phyloP scores from a whole-genome alignment of 1,284 basidiomycete species.

The Puccinia polysora region DNA sequence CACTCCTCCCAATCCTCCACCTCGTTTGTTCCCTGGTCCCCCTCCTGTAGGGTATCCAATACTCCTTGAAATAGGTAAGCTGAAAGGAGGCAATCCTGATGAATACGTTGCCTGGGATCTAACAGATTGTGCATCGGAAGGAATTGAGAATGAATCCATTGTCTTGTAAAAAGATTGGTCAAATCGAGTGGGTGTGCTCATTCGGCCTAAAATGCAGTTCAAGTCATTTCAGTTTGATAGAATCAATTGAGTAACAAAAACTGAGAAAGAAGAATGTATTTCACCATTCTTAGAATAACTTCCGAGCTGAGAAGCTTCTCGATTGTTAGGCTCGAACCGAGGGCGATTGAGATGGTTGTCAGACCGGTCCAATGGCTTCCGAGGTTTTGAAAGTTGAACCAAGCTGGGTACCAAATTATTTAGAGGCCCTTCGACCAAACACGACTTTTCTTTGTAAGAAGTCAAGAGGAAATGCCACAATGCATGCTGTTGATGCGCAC shows the following conservation, averaged over 20 bases:
- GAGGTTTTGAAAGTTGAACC: constrained; percentile 97
- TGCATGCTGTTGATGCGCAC: constrained; percentile 66
- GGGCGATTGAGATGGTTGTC: constrained; percentile 40
- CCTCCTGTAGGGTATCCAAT: constrained; percentile 56
- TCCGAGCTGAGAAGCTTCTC: constrained; percentile 45
- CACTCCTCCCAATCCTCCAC: constrained; percentile 62
- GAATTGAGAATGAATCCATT: constrained; percentile 91
- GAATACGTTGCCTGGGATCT: constrained; percentile 90
- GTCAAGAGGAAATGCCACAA: constrained; percentile 97
- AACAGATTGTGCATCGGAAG: constrained; percentile 86
- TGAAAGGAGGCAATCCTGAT: constrained; percentile 79
- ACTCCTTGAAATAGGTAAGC: constrained; percentile 61
- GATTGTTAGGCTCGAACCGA: constrained; percentile 49
- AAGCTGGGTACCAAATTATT: constrained; percentile 94
- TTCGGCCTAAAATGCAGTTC: constrained; percentile 54
- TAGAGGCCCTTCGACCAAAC: constrained; percentile 91
- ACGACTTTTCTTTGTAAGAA: constrained; percentile 94
- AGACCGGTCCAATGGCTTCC: constrained; percentile 59
- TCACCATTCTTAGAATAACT: constrained; percentile 27
- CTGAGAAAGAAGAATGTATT: background rate
- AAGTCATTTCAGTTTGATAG: constrained; percentile 1
- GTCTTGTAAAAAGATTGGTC: constrained; percentile 91
- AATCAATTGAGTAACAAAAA: background rate
- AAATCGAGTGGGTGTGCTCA: constrained; percentile 81
- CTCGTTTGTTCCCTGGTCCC: constrained; percentile 59